phyloP scores from a whole-genome alignment of 257 asterid species.

The Lithospermum erythrorhizon region DNA sequence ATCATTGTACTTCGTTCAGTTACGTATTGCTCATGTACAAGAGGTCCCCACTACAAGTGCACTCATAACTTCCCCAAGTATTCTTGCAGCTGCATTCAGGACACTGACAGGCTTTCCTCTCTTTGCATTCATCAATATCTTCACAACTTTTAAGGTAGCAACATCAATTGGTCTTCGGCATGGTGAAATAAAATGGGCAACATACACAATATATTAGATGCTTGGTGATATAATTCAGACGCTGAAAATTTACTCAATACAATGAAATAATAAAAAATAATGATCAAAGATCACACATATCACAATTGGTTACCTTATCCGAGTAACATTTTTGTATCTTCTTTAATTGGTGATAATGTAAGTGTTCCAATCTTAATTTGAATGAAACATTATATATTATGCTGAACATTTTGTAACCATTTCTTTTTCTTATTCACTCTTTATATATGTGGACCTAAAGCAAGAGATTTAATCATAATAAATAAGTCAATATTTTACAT shows the following conservation, averaged over 20 bases:
- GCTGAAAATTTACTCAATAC: too few species aligned
- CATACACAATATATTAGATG: neutral
- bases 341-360: neutral
- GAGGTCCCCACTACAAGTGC: slow-evolving; percentile 51
- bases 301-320: too few species aligned
- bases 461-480: too few species aligned
- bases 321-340: neutral
- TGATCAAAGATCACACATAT: too few species aligned
- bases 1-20: too few species aligned
- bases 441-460: too few species aligned
- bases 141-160: neutral
- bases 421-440: too few species aligned
- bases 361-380: neutral
- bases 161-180: neutral
- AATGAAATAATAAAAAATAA: too few species aligned
- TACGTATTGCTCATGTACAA: slow-evolving; percentile 67
- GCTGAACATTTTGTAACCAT: too few species aligned
- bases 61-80: slow-evolving; percentile 90
- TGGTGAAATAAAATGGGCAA: neutral
- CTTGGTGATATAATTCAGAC: neutral
- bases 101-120: slow-evolving; percentile 76
- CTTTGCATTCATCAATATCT: slow-evolving; percentile 79
- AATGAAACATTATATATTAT: neutral
- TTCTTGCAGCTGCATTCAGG: slow-evolving; percentile 79
- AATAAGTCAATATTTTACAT: too few species aligned